A percentile compares a stretch with the other conserved stretches of the same genome.
Evolutionary conservation across 169 alveolate genomes (phyloP).

Genomic region (Hepatocystis sp.): DNA sequence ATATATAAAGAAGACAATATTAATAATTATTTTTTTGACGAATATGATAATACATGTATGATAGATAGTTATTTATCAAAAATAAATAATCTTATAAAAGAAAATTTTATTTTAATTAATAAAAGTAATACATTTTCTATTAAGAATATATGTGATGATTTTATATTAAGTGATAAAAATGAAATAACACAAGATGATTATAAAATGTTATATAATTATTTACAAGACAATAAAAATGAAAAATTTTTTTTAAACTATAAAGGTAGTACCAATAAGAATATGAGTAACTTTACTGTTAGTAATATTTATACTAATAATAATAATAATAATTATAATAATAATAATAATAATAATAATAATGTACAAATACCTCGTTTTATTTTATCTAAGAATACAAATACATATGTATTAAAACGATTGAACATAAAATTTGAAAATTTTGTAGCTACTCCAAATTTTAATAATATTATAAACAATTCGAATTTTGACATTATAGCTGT

Average conservation of each 20-base stretch:
- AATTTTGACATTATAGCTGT: conserved; percentile 36
- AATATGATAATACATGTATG: conserved; percentile 7
- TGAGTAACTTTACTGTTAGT: not conserved
- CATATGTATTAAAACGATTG: conserved; percentile 26
- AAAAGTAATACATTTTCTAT: conserved; percentile 25
- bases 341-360: no score
- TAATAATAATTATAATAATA: no score
- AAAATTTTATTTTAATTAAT: conserved; percentile 42
- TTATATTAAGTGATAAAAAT: conserved; percentile 15
- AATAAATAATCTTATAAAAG: conserved; percentile 14
- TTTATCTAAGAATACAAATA: conserved; percentile 18
- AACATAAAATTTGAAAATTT: conserved; percentile 59
- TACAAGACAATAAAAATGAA: not conserved
- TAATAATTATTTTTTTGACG: conserved; percentile 37
- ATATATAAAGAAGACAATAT: not conserved
- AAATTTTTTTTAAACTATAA: no score
- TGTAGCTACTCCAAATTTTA: conserved; percentile 12
- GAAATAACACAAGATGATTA: conserved; percentile 14
- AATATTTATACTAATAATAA: not conserved
- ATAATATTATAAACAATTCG: conserved; percentile 9
- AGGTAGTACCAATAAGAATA: not conserved
- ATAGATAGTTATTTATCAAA: conserved; percentile 12
- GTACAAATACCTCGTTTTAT: no score
- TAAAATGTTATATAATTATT: not conserved
- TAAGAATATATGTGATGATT: conserved; percentile 70